Evolutionary conservation across 1,139 yeast genomes (phyloP).

Genomic region (Yamadazyma sp.): DNA sequence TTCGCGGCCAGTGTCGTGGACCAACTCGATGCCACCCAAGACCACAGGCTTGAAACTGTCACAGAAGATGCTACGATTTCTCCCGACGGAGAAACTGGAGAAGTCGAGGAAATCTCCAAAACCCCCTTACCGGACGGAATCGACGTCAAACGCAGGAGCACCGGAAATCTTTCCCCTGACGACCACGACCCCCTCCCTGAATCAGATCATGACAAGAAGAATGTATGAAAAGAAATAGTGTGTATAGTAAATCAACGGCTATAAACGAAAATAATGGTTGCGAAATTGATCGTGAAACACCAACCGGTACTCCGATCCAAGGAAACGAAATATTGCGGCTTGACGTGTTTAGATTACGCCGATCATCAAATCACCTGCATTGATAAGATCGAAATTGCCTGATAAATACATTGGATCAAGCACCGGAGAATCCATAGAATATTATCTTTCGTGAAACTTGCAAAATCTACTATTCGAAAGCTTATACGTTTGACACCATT

Average conservation of each 20-base stretch:
- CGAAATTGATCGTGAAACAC: background rate
- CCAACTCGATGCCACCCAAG: constrained; percentile 9
- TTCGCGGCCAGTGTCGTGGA: constrained; percentile 13
- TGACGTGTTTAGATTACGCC: background rate
- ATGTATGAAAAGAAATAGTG: constrained; percentile 5
- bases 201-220: constrained; percentile 13
- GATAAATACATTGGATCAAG: no score
- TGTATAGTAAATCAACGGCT: background rate
- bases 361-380: background rate
- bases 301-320: background rate
- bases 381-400: no score
- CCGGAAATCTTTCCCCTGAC: background rate
- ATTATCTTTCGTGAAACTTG: no score
- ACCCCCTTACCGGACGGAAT: constrained; percentile 4
- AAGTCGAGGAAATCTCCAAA: constrained; percentile 13
- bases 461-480: no score
- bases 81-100: constrained; percentile 9
- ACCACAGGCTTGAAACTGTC: no score
- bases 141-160: constrained; percentile 6
- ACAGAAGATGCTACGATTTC: no score
- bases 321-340: no score
- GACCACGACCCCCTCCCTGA: background rate
- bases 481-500: no score
- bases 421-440: no score
- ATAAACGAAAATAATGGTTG: background rate